A percentile compares a stretch with the other conserved stretches of the same genome.
phyloP scores from a whole-genome alignment of 768 basidiomycete genomes.

The Pleurotus platypus region DNA sequence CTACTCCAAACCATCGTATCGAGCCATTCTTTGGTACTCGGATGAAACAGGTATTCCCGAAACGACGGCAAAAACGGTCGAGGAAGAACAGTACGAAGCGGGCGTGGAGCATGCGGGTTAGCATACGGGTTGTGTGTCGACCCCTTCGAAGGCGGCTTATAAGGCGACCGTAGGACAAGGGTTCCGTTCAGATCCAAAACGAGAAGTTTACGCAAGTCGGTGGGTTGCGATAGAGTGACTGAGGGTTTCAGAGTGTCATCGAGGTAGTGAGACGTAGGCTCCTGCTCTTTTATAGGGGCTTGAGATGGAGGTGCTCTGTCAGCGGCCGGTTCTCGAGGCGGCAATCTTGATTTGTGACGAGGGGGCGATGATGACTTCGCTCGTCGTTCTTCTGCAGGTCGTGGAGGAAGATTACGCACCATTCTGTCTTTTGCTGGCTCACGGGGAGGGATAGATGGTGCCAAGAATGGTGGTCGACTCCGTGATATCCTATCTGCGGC shows the following conservation, averaged over 20 bases:
- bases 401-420: no score
- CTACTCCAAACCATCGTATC: constrained; percentile 90
- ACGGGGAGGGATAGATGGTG: no score
- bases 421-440: no score
- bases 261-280: no score
- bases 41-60: constrained; percentile 58
- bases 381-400: no score
- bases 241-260: constrained; percentile 25
- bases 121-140: constrained; percentile 11
- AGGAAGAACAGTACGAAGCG: constrained; percentile 41
- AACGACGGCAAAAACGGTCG: constrained; percentile 69
- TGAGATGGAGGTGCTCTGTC: no score
- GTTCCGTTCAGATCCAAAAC: constrained; percentile 78
- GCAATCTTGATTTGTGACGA: no score
- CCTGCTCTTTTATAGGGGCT: no score
- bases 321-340: no score
- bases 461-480: no score
- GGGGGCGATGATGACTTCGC: no score
- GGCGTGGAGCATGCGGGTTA: constrained; percentile 19
- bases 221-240: constrained; percentile 17
- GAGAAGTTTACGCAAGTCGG: constrained; percentile 54
- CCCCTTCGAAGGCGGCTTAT: constrained; percentile 15
- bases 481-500: no score
- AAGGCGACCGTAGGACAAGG: constrained; percentile 57
- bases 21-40: constrained; percentile 59